phyloP scores from a whole-genome alignment of 2,329 filamentous ascomycete genomes.

The Colletotrichum costaricense region DNA sequence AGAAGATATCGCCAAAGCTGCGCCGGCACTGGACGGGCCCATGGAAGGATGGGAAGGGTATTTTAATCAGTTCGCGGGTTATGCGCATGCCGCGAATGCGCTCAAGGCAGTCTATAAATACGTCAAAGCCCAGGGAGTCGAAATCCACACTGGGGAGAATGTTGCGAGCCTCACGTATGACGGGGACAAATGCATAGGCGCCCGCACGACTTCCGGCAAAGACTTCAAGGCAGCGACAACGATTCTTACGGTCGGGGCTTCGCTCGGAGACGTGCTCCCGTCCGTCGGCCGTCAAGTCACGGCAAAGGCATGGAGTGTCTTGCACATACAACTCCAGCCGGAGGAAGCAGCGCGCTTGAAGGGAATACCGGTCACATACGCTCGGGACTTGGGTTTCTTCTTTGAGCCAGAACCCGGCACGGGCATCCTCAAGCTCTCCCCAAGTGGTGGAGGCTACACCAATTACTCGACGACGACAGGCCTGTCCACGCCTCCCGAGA shows the following conservation, averaged over 20 bases:
- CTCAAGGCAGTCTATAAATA: conserved; percentile 58
- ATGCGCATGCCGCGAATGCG: conserved; percentile 65
- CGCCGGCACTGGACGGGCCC: conserved; percentile 59
- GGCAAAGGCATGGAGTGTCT: conserved; percentile 69
- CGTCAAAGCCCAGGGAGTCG: conserved; percentile 45
- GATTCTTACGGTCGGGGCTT: conserved; percentile 65
- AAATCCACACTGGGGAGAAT: conserved; percentile 52
- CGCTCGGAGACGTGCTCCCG: conserved; percentile 57
- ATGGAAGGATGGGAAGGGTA: conserved; percentile 68
- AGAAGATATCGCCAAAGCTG: conserved; percentile 51
- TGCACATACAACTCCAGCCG: conserved; percentile 66
- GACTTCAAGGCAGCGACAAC: conserved; percentile 40
- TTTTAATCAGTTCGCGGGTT: conserved; percentile 66
- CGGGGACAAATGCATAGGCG: conserved; percentile 41
- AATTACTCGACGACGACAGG: conserved; percentile 48
- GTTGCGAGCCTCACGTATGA: conserved; percentile 54
- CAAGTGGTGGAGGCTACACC: conserved; percentile 67
- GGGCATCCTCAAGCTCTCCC: conserved; percentile 68
- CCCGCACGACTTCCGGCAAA: conserved; percentile 39
- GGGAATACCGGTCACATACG: conserved; percentile 70
- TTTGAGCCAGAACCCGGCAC: conserved; percentile 72
- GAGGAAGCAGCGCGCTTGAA: conserved; percentile 63
- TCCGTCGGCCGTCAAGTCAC: conserved; percentile 60
- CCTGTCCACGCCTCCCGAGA: conserved; percentile 52
- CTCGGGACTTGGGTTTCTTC: conserved; percentile 72